phyloP scores from a whole-genome alignment of 352 stramenopile genomes.

The Phytophthora hibernalis region DNA sequence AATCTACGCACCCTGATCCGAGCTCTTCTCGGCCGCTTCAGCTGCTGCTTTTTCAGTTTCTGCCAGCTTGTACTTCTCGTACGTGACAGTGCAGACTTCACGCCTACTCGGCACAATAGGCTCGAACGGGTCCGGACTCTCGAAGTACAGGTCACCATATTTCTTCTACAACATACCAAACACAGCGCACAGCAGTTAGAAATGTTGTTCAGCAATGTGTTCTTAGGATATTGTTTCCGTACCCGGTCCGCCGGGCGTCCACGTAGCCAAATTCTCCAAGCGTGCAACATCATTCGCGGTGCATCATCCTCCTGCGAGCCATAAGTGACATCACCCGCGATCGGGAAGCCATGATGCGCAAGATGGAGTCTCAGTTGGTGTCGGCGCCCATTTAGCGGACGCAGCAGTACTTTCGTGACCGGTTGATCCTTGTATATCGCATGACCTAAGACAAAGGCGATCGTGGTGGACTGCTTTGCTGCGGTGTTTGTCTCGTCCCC shows the following conservation, averaged over 20 bases:
- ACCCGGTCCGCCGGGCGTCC: slow-evolving; percentile 51
- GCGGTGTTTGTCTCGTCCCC: slow-evolving; percentile 36
- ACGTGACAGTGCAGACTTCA: slow-evolving; percentile 73
- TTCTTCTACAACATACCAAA: slow-evolving; percentile 39
- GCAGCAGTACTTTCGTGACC: slow-evolving; percentile 86
- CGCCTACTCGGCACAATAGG: slow-evolving; percentile 58
- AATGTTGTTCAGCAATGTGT: neutral
- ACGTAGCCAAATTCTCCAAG: slow-evolving; percentile 82
- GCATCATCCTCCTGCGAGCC: slow-evolving; percentile 62
- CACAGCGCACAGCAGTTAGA: slow-evolving; percentile 7
- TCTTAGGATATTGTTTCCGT: neutral
- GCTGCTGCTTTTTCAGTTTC: slow-evolving; percentile 7
- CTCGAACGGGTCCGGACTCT: slow-evolving; percentile 73
- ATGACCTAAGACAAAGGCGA: slow-evolving; percentile 83
- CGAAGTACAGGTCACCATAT: slow-evolving; percentile 74
- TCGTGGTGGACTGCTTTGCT: slow-evolving; percentile 71
- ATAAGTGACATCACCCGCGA: slow-evolving; percentile 82
- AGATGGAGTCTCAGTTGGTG: slow-evolving; percentile 89
- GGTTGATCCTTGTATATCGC: slow-evolving; percentile 53
- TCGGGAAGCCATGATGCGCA: slow-evolving; percentile 76
- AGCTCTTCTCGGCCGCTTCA: slow-evolving; percentile 2
- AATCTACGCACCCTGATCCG: neutral
- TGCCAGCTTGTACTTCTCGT: slow-evolving; percentile 38
- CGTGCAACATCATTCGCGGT: slow-evolving; percentile 87
- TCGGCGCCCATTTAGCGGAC: slow-evolving; percentile 77